Base-by-base conservation (phyloP, 371 early-diverging fungal genomes). In the Conidiobolus incongruus region DNA sequence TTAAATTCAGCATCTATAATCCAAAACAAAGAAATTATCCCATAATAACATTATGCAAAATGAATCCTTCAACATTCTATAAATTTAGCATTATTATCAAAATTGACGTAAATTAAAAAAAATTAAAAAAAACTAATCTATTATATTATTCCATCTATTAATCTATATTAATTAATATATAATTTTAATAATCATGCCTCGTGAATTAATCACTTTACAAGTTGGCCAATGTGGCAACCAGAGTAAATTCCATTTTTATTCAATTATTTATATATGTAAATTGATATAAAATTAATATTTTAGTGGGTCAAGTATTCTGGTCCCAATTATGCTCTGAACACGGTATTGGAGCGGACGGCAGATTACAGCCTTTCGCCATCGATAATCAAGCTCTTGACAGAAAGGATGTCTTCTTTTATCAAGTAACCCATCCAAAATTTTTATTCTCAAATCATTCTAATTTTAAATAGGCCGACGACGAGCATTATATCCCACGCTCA, bases 381-480 rank as follows among this genome's bases (percentile, higher is more conserved):
- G 82, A 80, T 43, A 26, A 26, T 26, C 77, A 74, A 15, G 83
- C 78, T 3, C 64, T 51, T 21, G 94, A 93, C 60, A 62, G 98
- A 51, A 98, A 98, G 62, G 98, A 98, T 54, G 91, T 92, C 20
- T 99, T 98, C 53, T 99, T 98, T 56, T 98, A 98, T 60, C 96
- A 97, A 60, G 86, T 82, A 56, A 46, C 44, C 21, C 19, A n/a
- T 2, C 1, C 4, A 6, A 20, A 15, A 22, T 15, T 33, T 12
- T 8, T 45, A 10, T 35, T 19, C 5, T 12, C 4, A 4, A 28
- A 5, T 4, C 15, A 6, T 15, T 29, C 11, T 28, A 8, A 23
- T 17, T 11, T 35, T 12, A 22, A 28, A 0, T 57, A 86, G 72
- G 87, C 93, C 15, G 90, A 90, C 54, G 87, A 93, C 53, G 83